A percentile compares a stretch with the other conserved stretches of the same genome.
Evolutionary conservation across 192 early-diverging fungal species (phyloP).

Genomic region (Rhizophagus sp.): DNA sequence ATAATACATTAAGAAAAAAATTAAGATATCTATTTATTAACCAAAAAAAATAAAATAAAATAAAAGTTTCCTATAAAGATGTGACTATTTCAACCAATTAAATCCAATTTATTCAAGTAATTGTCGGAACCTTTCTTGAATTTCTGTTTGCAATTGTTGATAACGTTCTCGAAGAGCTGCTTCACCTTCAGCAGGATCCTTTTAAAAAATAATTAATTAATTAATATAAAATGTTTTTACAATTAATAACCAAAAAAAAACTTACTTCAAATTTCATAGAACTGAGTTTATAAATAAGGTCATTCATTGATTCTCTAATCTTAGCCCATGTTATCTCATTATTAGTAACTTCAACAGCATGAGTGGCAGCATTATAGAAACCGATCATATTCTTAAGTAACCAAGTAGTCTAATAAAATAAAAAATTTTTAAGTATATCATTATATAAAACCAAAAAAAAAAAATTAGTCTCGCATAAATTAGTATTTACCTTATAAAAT

Average conservation of each 20-base stretch:
- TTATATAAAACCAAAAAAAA: too few relatives aligned
- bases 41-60: neutral
- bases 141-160: slow-evolving; percentile 88
- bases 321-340: slow-evolving; percentile 92
- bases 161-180: slow-evolving; percentile 85
- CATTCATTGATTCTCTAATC: slow-evolving; percentile 90
- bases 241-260: slow-evolving; percentile 23
- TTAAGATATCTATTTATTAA: too few relatives aligned
- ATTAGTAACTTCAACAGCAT: slow-evolving; percentile 91
- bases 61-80: neutral
- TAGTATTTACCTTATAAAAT: slow-evolving; percentile 78
- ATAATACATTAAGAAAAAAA: too few relatives aligned
- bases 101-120: slow-evolving; percentile 15
- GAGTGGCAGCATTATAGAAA: slow-evolving; percentile 92
- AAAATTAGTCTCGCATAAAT: neutral
- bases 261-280: slow-evolving; percentile 98
- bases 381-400: slow-evolving; percentile 98
- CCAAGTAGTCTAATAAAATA: slow-evolving; percentile 71
- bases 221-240: neutral
- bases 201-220: neutral
- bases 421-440: neutral
- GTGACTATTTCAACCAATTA: neutral
- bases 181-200: slow-evolving; percentile 96
- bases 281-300: slow-evolving; percentile 93
- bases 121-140: slow-evolving; percentile 87